Conservation (phyloP, 1,284 basidiomycete genomes). For the Takashimella koratensis region DNA sequence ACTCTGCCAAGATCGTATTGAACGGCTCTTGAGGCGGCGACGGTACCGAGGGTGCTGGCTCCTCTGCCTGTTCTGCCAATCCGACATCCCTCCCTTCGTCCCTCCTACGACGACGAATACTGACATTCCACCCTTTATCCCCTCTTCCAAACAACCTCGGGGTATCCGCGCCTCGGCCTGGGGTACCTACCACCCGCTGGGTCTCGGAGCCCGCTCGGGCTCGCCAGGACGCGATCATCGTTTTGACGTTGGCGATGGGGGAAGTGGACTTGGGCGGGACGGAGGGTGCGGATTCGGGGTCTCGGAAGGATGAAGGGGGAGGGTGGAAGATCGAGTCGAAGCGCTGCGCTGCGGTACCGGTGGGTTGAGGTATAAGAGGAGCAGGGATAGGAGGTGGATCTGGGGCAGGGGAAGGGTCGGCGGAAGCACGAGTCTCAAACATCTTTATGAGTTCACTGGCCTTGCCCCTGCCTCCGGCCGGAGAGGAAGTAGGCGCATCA, state of each 20-base stretch:
- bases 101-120: conserved; percentile 59
- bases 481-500: conserved; percentile 7
- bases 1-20: too few relatives aligned
- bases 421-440: conserved; percentile 24
- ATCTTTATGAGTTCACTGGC: conserved; percentile 41
- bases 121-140: conserved; percentile 56
- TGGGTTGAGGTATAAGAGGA: conserved; percentile 1
- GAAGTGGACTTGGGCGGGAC: conserved; percentile 28
- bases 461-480: neutral
- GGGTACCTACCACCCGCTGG: conserved; percentile 60
- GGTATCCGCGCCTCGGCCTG: conserved; percentile 30
- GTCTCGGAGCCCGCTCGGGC: conserved; percentile 23
- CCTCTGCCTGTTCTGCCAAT: conserved; percentile 25
- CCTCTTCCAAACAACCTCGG: conserved; percentile 26
- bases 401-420: neutral
- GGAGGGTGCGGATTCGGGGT: conserved; percentile 6
- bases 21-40: too few relatives aligned
- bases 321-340: conserved; percentile 7
- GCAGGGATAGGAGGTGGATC: neutral
- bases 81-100: conserved; percentile 52
- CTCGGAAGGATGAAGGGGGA: conserved; percentile 4
- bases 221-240: conserved; percentile 69
- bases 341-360: neutral
- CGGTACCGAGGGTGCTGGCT: too few relatives aligned
- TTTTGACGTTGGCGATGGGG: conserved; percentile 57